Percentiles rank a stretch among this genome's conserved stretches.
Evolutionary conservation across 768 basidiomycete species (phyloP).

Genomic region (Mycena vitilis): DNA sequence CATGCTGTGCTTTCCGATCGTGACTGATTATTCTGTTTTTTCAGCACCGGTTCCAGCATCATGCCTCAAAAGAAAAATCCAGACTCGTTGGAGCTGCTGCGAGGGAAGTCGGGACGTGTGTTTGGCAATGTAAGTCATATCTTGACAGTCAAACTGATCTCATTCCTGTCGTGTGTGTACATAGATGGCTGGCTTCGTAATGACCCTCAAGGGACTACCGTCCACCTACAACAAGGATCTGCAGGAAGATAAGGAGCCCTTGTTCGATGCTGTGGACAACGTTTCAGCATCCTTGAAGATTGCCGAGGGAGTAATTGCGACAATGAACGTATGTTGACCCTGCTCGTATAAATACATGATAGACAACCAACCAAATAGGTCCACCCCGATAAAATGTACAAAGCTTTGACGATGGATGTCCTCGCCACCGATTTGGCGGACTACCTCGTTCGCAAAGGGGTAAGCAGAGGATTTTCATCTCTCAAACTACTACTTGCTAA

Average conservation of each 20-base stretch:
- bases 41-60: slow-evolving; percentile 96
- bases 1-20: background rate
- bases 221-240: slow-evolving; percentile 99
- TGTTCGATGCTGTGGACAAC: slow-evolving; percentile 95
- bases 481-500: slow-evolving; percentile 7
- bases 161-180: slow-evolving; percentile 50
- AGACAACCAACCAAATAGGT: slow-evolving; percentile 62
- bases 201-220: slow-evolving; percentile 96
- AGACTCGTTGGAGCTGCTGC: slow-evolving; percentile 93
- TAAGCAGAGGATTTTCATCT: slow-evolving; percentile 54
- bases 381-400: slow-evolving; percentile 89
- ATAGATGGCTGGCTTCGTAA: slow-evolving; percentile 99
- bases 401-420: slow-evolving; percentile 95
- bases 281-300: slow-evolving; percentile 90
- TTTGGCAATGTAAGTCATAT: slow-evolving; percentile 82
- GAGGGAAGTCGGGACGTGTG: slow-evolving; percentile 94
- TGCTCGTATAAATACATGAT: background rate
- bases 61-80: slow-evolving; percentile 99
- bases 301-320: slow-evolving; percentile 93
- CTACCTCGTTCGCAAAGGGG: slow-evolving; percentile 98
- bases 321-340: slow-evolving; percentile 73
- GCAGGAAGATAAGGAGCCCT: slow-evolving; percentile 97
- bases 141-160: background rate
- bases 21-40: background rate
- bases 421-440: slow-evolving; percentile 99